Evolutionary conservation across 2,329 filamentous ascomycete genomes (phyloP).

Genomic region (Nectriaceae sp.): DNA sequence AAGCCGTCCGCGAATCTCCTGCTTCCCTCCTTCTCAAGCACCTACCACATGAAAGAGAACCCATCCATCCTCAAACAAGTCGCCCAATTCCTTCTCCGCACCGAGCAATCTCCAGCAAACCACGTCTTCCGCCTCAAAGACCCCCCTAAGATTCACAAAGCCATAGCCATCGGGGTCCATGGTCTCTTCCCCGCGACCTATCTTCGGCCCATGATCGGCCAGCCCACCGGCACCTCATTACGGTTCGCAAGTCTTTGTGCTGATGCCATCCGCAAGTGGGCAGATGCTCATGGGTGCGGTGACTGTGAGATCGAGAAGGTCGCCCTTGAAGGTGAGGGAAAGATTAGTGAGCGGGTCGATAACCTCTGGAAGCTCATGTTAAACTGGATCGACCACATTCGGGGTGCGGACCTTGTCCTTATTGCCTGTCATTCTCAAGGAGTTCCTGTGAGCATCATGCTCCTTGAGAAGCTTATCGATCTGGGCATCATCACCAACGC

Average conservation of each 20-base stretch:
- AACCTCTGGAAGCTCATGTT: conserved; percentile 92
- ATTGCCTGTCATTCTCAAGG: conserved; percentile 96
- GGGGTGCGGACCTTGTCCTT: conserved; percentile 83
- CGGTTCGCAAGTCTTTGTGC: conserved; percentile 89
- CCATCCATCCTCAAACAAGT: conserved; percentile 73
- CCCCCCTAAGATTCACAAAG: conserved; percentile 74
- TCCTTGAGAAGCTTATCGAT: conserved; percentile 89
- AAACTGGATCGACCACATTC: conserved; percentile 92
- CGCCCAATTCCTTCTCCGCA: conserved; percentile 56
- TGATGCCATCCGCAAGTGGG: conserved; percentile 81
- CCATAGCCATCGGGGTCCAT: conserved; percentile 91
- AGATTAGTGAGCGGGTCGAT: conserved; percentile 85
- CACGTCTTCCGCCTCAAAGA: conserved; percentile 74
- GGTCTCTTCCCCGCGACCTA: conserved; percentile 89
- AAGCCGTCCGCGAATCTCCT: conserved; percentile 62
- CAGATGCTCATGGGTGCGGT: conserved; percentile 68
- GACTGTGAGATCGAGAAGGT: conserved; percentile 90
- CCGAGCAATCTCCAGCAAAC: conserved; percentile 57
- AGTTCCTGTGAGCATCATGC: conserved; percentile 89
- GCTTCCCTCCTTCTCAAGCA: conserved; percentile 68
- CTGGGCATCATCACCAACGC: conserved; percentile 79
- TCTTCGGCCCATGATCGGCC: conserved; percentile 87
- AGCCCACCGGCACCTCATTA: conserved; percentile 93
- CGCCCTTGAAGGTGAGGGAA: conserved; percentile 91
- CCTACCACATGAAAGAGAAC: conserved; percentile 67